These are phyloP conservation scores for Verticillium klebahnii DNA, from an alignment of 2,329 filamentous ascomycete genomes.

Conservation along the genomic window DNA sequence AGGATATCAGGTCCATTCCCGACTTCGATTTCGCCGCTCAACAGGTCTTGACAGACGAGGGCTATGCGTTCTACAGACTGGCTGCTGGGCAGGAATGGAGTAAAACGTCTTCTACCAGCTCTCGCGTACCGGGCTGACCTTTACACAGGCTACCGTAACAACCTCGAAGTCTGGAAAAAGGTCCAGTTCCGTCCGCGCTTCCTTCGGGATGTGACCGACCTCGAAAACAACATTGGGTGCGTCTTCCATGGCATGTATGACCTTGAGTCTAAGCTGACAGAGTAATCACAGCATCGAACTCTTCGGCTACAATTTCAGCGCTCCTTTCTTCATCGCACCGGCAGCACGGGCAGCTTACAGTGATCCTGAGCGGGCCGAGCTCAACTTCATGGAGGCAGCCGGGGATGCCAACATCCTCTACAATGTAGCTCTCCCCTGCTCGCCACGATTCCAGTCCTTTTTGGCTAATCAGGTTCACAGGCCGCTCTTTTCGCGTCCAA, in stretches of 20 bases:
- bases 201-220: constrained; percentile 29
- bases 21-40: constrained; percentile 47
- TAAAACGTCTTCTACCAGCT: constrained; percentile 15
- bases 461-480: too few relatives aligned
- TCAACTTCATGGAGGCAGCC: constrained; percentile 42
- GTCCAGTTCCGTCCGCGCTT: constrained; percentile 37
- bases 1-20: constrained; percentile 36
- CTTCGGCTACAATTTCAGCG: constrained; percentile 41
- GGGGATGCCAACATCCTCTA: constrained; percentile 41
- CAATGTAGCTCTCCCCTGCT: constrained; percentile 16
- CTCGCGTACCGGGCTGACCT: too few relatives aligned
- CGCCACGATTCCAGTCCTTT: too few relatives aligned
- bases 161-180: constrained; percentile 43
- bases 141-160: constrained; percentile 37
- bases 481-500: constrained; percentile 15
- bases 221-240: constrained; percentile 5
- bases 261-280: too few relatives aligned
- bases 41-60: constrained; percentile 31
- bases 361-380: constrained; percentile 34
- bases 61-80: constrained; percentile 47
- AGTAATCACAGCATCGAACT: constrained; percentile 19
- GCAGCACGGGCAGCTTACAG: constrained; percentile 38
- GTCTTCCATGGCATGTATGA: too few relatives aligned
- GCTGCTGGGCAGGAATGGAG: constrained; percentile 36
- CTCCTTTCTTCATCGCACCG: constrained; percentile 45